A percentile compares a stretch with the other conserved stretches of the same genome.
phyloP scores from a whole-genome alignment of 2,329 filamentous ascomycete genomes.

The Piedraia hortae region DNA sequence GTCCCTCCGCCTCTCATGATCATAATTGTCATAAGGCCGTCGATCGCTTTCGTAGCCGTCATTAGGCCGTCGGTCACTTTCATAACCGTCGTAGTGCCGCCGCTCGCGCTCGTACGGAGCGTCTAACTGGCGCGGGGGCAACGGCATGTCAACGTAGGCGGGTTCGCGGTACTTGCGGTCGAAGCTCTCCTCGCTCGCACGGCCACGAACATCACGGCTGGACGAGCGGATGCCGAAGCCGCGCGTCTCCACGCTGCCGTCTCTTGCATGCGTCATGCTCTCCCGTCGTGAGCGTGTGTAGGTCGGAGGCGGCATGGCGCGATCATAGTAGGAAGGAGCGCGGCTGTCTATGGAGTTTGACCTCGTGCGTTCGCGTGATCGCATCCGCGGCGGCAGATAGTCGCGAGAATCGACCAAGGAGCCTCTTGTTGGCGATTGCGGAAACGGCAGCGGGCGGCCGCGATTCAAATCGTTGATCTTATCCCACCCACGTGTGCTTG shows the following conservation, averaged over 20 bases:
- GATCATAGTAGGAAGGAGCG: slow-evolving; percentile 21
- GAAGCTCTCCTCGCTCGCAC: slow-evolving; percentile 16
- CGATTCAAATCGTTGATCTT: slow-evolving; percentile 29
- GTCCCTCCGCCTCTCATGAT: slow-evolving; percentile 8
- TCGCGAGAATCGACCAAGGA: slow-evolving; percentile 10
- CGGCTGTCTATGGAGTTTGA: slow-evolving; percentile 2
- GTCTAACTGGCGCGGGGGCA: no score
- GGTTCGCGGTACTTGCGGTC: slow-evolving; percentile 13
- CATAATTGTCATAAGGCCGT: slow-evolving; percentile 5
- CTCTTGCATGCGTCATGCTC: slow-evolving; percentile 14
- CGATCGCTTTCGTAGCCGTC: slow-evolving; percentile 7
- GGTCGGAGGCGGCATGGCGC: no score
- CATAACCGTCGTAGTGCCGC: slow-evolving; percentile 4
- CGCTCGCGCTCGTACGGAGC: slow-evolving; percentile 8
- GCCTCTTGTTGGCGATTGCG: slow-evolving; percentile 7
- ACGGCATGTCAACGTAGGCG: slow-evolving; percentile 7
- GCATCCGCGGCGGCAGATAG: slow-evolving; percentile 10
- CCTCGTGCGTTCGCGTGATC: slow-evolving; percentile 14
- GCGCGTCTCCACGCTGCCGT: slow-evolving; percentile 18
- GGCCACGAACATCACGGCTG: slow-evolving; percentile 9
- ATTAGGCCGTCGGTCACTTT: slow-evolving; percentile 7
- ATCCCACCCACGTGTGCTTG: slow-evolving; percentile 42
- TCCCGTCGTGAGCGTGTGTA: slow-evolving; percentile 8
- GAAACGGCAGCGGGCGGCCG: slow-evolving; percentile 7
- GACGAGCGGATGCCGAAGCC: slow-evolving; percentile 20